Percentiles rank a stretch among this genome's conserved stretches.
Evolutionary conservation across 331 rosid species (phyloP).

Genomic region (Telfairia occidentalis): DNA sequence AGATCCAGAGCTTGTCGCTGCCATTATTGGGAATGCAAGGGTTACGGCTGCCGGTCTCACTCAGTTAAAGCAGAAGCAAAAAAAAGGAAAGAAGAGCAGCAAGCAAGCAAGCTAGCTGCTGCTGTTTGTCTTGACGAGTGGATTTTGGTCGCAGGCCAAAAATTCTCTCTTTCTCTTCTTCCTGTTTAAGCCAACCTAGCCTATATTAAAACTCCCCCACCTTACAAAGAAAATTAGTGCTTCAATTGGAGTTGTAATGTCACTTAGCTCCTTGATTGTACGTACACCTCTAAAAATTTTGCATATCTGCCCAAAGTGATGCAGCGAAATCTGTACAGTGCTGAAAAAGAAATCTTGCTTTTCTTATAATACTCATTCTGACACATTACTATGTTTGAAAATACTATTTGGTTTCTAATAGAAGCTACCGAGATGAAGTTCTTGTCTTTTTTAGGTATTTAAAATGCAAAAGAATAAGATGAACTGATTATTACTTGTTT

Average conservation of each 20-base stretch:
- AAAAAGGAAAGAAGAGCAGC: slow-evolving; percentile 71
- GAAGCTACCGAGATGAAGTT: not conserved
- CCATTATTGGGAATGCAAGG: slow-evolving; percentile 76
- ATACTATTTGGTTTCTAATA: not conserved
- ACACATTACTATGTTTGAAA: not conserved
- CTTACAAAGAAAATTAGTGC: not conserved
- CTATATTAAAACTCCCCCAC: not conserved
- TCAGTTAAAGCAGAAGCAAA: slow-evolving; percentile 87
- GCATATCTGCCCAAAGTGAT: not conserved
- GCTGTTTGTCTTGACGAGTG: not conserved
- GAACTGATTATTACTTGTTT: not conserved
- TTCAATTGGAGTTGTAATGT: not conserved
- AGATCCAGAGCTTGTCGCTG: slow-evolving; percentile 80
- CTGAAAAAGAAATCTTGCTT: not conserved
- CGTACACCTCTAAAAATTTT: not conserved
- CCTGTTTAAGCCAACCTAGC: not conserved
- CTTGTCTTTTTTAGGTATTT: not conserved
- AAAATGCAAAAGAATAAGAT: not conserved
- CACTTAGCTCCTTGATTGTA: not conserved
- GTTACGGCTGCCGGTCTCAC: slow-evolving; percentile 82
- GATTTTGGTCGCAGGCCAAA: not conserved
- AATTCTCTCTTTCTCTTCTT: not conserved
- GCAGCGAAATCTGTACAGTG: not conserved
- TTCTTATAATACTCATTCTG: not conserved
- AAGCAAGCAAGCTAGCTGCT: slow-evolving; percentile 19